phyloP scores from a whole-genome alignment of 345 rosid genomes.

The Salix exigua region DNA sequence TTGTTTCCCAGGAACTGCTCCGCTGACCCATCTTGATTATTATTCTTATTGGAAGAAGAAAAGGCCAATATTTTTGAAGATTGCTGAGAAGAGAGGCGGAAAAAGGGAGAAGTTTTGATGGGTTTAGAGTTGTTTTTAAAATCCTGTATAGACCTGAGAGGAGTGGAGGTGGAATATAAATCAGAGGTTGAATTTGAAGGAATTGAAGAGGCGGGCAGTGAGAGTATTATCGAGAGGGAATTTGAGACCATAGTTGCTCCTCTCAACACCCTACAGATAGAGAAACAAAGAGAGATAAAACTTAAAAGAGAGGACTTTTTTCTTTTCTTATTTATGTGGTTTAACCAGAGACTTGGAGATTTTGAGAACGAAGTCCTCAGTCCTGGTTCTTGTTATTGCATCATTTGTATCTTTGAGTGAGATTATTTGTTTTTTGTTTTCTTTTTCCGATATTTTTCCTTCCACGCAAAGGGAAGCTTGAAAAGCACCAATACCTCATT shows the following conservation, averaged over 20 bases:
- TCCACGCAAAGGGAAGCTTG: too few species aligned
- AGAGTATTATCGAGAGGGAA: neutral
- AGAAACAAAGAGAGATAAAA: neutral
- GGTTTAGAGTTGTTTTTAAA: neutral
- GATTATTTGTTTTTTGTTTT: too few species aligned
- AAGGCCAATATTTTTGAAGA: slow-evolving; percentile 1
- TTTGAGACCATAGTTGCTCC: slow-evolving; percentile 14
- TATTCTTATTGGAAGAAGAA: neutral
- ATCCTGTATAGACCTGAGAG: neutral
- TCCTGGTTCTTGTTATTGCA: neutral
- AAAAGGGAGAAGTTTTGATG: neutral
- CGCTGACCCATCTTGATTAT: slow-evolving; percentile 45
- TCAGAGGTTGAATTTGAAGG: neutral
- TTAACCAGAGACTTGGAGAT: neutral
- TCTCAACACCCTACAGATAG: neutral
- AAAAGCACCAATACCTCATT: too few species aligned
- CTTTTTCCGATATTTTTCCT: too few species aligned
- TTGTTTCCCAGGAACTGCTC: slow-evolving; percentile 48
- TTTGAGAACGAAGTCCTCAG: neutral
- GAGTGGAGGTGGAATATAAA: neutral
- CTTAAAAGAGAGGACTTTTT: neutral
- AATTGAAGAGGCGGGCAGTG: neutral
- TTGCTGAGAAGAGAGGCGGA: neutral
- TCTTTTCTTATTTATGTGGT: neutral
- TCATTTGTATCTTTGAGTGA: neutral